phyloP scores from a whole-genome alignment of 169 alveolate species.

The Besnoitia besnoiti region DNA sequence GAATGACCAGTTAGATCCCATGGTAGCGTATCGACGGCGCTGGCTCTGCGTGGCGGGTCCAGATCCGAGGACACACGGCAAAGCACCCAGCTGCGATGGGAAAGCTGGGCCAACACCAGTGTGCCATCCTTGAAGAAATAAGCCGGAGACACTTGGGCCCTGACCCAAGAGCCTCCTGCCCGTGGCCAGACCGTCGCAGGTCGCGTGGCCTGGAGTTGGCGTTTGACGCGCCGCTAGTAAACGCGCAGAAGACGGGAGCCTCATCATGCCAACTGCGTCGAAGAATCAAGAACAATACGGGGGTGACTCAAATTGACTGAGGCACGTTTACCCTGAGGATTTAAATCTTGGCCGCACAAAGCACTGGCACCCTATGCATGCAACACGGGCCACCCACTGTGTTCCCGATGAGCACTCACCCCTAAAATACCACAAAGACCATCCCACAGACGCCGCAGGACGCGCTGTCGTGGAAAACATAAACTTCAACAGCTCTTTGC shows the following conservation, averaged over 20 bases:
- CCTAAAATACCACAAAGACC: neutral
- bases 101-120: neutral
- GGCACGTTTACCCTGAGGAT: neutral
- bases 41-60: slow-evolving; percentile 18
- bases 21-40: slow-evolving; percentile 46
- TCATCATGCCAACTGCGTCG: neutral
- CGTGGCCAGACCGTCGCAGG: neutral
- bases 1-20: slow-evolving; percentile 63
- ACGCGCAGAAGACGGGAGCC: neutral
- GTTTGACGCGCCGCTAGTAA: neutral
- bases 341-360: neutral
- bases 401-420: neutral
- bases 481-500: neutral
- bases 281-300: neutral
- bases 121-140: neutral
- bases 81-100: neutral
- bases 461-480: neutral
- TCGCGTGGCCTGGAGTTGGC: neutral
- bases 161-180: neutral
- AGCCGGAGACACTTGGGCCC: neutral
- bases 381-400: neutral
- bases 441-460: neutral
- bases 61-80: neutral
- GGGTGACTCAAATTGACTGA: neutral
- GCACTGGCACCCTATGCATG: neutral